Conservation (phyloP, 352 stramenopile species). For the Phytophthora nicotianae region DNA sequence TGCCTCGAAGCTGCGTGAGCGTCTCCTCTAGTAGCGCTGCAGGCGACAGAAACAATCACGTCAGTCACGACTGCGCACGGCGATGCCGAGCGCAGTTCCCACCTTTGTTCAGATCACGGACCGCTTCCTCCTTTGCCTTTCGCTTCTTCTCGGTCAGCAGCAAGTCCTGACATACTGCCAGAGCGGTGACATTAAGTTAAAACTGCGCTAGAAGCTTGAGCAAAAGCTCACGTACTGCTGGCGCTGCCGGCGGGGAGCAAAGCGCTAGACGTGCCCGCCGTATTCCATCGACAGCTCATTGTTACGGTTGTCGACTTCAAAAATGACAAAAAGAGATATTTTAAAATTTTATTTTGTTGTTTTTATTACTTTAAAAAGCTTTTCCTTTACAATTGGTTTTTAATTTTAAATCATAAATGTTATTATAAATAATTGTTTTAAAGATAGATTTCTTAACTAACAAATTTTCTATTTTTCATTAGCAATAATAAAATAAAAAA, state of each 20-base stretch:
- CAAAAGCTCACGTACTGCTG: slow-evolving; percentile 7
- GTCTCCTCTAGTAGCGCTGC: slow-evolving; percentile 64
- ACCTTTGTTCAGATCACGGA: slow-evolving; percentile 53
- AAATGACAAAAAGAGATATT: too few relatives aligned
- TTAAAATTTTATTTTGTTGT: too few relatives aligned
- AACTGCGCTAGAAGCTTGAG: background rate
- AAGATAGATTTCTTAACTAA: too few relatives aligned
- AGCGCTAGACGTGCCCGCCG: background rate
- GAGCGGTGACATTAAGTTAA: background rate
- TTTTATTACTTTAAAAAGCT: too few relatives aligned
- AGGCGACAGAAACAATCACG: slow-evolving; percentile 3
- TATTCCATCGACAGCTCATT: slow-evolving; percentile 19
- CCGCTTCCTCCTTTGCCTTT: slow-evolving; percentile 52
- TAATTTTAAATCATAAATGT: too few relatives aligned
- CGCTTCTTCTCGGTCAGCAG: slow-evolving; percentile 62
- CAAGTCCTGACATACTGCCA: slow-evolving; percentile 41
- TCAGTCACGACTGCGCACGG: slow-evolving; percentile 6
- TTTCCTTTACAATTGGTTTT: too few relatives aligned
- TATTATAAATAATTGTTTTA: too few relatives aligned
- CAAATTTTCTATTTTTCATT: too few relatives aligned
- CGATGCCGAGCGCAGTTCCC: slow-evolving; percentile 8
- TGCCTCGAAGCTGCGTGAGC: slow-evolving; percentile 53
- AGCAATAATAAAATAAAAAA: too few relatives aligned
- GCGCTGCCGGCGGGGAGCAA: slow-evolving; percentile 6
- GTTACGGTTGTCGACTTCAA: too few relatives aligned